Evolutionary conservation across 2,329 filamentous ascomycete species (phyloP).

Genomic region (Cladophialophora exuberans): DNA sequence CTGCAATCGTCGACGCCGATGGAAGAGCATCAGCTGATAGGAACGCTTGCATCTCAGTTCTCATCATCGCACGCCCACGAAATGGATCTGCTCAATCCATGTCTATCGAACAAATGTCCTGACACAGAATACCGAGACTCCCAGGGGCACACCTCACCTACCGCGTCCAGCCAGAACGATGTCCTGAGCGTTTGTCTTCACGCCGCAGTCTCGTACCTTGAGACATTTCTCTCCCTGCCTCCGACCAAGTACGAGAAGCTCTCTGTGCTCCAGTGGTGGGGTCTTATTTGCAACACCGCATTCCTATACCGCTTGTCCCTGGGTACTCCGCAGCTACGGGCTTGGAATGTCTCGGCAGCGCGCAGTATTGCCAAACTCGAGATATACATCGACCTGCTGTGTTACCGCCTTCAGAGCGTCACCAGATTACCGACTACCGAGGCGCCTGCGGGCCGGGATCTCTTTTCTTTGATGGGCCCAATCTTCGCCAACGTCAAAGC

Average conservation of each 20-base stretch:
- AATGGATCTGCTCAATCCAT: constrained; percentile 11
- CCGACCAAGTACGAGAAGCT: constrained; percentile 1
- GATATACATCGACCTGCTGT: constrained; percentile 12
- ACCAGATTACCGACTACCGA: constrained; percentile 9
- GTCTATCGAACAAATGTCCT: neutral
- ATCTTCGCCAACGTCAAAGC: constrained; percentile 13
- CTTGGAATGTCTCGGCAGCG: constrained; percentile 3
- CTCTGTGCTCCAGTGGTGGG: neutral
- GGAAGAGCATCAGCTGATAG: neutral
- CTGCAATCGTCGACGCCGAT: too few species aligned
- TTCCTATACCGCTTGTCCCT: constrained; percentile 10
- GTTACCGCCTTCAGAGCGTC: constrained; percentile 7
- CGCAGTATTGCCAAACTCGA: constrained; percentile 6
- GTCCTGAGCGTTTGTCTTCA: constrained; percentile 6
- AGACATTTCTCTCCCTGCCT: constrained; percentile 14
- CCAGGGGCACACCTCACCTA: neutral
- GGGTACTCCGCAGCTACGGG: neutral
- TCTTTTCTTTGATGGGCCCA: constrained; percentile 5
- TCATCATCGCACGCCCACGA: constrained; percentile 10
- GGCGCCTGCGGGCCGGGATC: neutral
- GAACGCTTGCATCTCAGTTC: neutral
- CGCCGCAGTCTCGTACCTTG: neutral
- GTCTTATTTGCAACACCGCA: constrained; percentile 4
- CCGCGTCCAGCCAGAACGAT: neutral
- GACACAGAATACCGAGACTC: neutral